phyloP scores from a whole-genome alignment of 176 grass and related monocot species.

The Bonia amplexicaulis region DNA sequence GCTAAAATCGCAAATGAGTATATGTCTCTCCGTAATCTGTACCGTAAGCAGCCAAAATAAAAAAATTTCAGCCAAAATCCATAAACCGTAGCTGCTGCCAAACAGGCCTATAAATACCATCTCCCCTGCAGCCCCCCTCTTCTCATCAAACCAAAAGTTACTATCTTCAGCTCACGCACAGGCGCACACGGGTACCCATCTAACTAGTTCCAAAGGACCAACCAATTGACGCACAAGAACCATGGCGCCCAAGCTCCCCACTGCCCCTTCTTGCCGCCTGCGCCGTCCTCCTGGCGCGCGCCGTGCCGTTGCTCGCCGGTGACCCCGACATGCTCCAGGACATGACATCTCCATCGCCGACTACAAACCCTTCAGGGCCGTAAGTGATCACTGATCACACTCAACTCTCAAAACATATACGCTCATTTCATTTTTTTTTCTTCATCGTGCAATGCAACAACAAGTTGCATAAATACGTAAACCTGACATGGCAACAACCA shows the following conservation, averaged over 20 bases:
- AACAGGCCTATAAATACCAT: neutral
- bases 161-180: too few species aligned
- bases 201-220: neutral
- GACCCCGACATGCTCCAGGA: slow-evolving; percentile 59
- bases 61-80: too few species aligned
- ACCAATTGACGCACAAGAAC: neutral
- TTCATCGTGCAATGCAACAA: neutral
- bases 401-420: too few species aligned
- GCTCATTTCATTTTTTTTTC: too few species aligned
- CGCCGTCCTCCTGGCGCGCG: neutral
- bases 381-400: neutral
- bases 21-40: too few species aligned
- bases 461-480: neutral
- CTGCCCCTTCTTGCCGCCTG: neutral
- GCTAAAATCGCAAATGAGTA: too few species aligned
- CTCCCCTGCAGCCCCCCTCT: neutral
- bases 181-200: neutral
- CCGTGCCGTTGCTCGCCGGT: neutral
- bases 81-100: too few species aligned
- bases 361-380: slow-evolving; percentile 4
- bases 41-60: too few species aligned
- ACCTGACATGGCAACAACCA: too few species aligned
- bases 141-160: neutral
- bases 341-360: slow-evolving; percentile 49
- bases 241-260: neutral